Conservation (phyloP, 495 filamentous ascomycete species). For the Aspergillus baeticus region DNA sequence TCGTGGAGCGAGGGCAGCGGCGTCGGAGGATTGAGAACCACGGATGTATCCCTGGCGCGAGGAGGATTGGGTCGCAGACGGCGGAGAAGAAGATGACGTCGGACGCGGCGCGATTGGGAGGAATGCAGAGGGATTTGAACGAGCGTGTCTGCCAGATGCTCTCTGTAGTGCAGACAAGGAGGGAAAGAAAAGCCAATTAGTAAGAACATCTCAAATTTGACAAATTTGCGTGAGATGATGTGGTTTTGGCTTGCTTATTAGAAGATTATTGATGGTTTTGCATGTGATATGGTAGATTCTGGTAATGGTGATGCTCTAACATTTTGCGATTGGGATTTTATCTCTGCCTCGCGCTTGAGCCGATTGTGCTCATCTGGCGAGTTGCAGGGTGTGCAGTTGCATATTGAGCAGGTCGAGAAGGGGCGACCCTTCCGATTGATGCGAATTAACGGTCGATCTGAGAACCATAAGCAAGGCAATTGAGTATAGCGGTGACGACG, state of each 20-base stretch:
- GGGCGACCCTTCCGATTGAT: slow-evolving; percentile 98
- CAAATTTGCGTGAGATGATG: slow-evolving; percentile 9
- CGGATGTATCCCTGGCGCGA: not conserved
- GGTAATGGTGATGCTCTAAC: slow-evolving; percentile 22
- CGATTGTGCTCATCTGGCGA: slow-evolving; percentile 87
- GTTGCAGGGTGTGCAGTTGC: slow-evolving; percentile 85
- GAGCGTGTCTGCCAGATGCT: slow-evolving; percentile 32
- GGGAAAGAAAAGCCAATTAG: slow-evolving; percentile 31
- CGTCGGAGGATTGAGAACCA: slow-evolving; percentile 13
- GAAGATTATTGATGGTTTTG: not conserved
- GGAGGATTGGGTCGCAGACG: slow-evolving; percentile 5
- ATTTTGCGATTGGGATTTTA: slow-evolving; percentile 45
- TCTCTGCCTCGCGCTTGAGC: slow-evolving; percentile 89
- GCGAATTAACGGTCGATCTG: slow-evolving; percentile 82
- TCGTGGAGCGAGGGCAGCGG: not conserved
- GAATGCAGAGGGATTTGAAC: slow-evolving; percentile 29
- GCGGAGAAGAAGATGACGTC: slow-evolving; percentile 14
- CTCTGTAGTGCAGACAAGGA: slow-evolving; percentile 28
- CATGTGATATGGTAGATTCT: not conserved
- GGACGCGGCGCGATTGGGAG: slow-evolving; percentile 41
- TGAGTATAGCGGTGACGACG: not conserved
- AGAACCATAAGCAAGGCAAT: not conserved
- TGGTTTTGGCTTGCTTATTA: slow-evolving; percentile 20
- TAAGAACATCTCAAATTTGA: slow-evolving; percentile 26
- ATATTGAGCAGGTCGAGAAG: slow-evolving; percentile 94